Conservation (phyloP, 2,329 filamentous ascomycete species). For the Emergomyces pasteurianus region DNA sequence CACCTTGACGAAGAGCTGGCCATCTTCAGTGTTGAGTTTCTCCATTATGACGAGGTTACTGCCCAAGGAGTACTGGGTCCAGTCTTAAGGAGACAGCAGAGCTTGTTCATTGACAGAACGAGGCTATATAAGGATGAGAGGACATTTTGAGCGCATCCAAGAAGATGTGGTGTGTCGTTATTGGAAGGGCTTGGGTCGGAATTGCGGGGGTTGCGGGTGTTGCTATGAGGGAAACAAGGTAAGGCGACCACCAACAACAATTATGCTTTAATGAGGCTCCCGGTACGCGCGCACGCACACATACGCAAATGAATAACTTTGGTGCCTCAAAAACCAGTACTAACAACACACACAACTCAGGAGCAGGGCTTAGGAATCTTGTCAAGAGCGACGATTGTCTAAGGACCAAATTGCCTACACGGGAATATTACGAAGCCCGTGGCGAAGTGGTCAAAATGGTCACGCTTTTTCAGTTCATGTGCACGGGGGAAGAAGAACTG, state of each 20-base stretch:
- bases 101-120: neutral
- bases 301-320: neutral
- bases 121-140: conserved; percentile 1
- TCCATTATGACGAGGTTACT: conserved; percentile 29
- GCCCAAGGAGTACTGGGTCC: conserved; percentile 19
- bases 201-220: neutral
- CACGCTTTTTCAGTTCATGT: conserved; percentile 2
- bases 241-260: neutral
- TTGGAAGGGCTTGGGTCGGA: neutral
- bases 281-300: neutral
- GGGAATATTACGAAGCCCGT: conserved; percentile 1
- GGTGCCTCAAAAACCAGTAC: neutral
- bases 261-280: neutral
- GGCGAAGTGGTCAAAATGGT: conserved; percentile 2
- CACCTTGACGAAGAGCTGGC: conserved; percentile 39
- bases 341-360: neutral
- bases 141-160: conserved; percentile 2
- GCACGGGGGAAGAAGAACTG: neutral
- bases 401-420: neutral
- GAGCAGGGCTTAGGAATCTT: neutral
- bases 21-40: conserved; percentile 39
- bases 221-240: neutral
- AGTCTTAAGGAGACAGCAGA: conserved; percentile 8
- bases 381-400: neutral
- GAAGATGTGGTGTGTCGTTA: neutral